Base-by-base conservation (phyloP, 2,329 filamentous ascomycete species). In the Bipolaris zeicola region DNA sequence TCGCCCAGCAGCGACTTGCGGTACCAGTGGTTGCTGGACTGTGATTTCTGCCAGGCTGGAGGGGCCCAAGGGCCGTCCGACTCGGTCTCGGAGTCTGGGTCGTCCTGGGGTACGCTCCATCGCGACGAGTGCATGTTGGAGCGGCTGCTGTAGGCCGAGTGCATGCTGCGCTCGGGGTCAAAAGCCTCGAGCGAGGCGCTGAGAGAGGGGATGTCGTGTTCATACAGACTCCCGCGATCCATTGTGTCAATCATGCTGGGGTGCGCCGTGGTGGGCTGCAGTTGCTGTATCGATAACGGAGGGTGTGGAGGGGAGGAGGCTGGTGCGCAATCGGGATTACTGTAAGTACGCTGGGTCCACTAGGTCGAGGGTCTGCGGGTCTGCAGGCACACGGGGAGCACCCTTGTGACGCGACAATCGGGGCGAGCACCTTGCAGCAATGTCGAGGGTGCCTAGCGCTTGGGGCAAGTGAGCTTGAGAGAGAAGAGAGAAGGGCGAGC, bases 31-130 rank as follows among this genome's bases (percentile, higher is more conserved):
- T 83, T 87, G 61, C 83, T 85, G 6, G 61, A 62, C 39, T 62
- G 59, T 59, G 80, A 80, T 66, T 81, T 83, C 62, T 84, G 81
- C 81, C 87, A 87, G 11, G 86, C 86, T 2, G 87, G 87, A 38
- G 87, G 87, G 50, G 85, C 87, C 85, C 86, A 89, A 31, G 84
- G 85, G 1, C 71, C 74, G 33, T 79, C 77, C 50, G 79, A 80
- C 57, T 83, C 80, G 31, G 64, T 58, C 55, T 80, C 80, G 46
- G 76, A 74, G 57, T 79, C 77, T 14, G 74, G 81, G 3, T 67
- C 63, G 34, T 74, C 72, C 13, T 67, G 70, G 6, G 69, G 67
- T 7, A 64, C 50, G 62, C 73, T 76, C 72, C 72, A 76, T 48
- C 73, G 70, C 52, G 71, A 74, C 45, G 83, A 87, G 64, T 84